These are phyloP conservation scores for Lactarius sp. DNA, from an alignment of 768 basidiomycete species.

Conservation along the genomic window DNA sequence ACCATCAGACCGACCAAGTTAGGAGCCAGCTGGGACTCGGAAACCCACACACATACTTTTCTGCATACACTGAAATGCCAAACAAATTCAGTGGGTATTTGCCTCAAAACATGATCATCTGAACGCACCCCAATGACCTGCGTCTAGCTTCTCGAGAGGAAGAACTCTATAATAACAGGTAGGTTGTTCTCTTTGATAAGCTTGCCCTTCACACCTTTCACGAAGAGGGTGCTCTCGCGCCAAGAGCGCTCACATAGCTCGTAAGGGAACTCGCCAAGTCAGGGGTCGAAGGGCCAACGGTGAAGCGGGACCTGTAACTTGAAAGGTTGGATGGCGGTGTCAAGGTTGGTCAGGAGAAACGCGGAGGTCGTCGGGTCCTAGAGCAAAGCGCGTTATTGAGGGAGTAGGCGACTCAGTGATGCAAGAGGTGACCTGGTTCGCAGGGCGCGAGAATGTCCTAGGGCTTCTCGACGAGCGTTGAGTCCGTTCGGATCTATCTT, in stretches of 20 bases:
- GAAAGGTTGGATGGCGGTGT: slow-evolving; percentile 38
- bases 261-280: too few relatives aligned
- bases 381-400: background rate
- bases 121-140: slow-evolving; percentile 81
- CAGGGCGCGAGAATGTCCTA: too few relatives aligned
- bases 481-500: too few relatives aligned
- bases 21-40: background rate
- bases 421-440: too few relatives aligned
- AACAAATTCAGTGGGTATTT: background rate
- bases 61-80: too few relatives aligned
- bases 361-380: too few relatives aligned
- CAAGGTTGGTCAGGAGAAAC: slow-evolving; percentile 82
- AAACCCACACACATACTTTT: slow-evolving; percentile 42
- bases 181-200: slow-evolving; percentile 74
- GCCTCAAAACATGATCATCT: background rate
- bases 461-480: too few relatives aligned
- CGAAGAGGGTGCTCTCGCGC: slow-evolving; percentile 60
- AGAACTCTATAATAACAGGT: slow-evolving; percentile 57
- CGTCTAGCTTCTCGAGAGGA: slow-evolving; percentile 72
- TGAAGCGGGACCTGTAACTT: slow-evolving; percentile 72
- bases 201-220: too few relatives aligned
- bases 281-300: too few relatives aligned
- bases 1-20: slow-evolving; percentile 1
- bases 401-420: background rate
- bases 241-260: slow-evolving; percentile 48